phyloP scores from a whole-genome alignment of 2,329 filamentous ascomycete genomes.

The Penicillium sp. region DNA sequence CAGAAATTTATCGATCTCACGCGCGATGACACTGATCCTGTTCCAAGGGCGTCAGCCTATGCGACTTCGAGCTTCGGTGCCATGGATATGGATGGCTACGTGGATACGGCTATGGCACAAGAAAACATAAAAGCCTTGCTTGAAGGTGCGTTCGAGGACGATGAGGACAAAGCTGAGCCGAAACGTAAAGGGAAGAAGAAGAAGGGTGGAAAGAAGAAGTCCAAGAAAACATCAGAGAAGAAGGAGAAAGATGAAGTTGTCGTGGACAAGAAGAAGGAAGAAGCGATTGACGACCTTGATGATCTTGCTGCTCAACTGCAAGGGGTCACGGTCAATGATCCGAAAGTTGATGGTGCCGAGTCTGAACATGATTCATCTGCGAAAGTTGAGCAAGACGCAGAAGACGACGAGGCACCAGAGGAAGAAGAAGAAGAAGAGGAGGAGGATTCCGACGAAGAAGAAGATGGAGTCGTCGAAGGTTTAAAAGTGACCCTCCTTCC shows the following conservation, averaged over 20 bases:
- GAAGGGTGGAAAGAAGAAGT: slow-evolving; percentile 20
- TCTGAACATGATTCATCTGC: slow-evolving; percentile 49
- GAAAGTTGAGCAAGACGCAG: slow-evolving; percentile 60
- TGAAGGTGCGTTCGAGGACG: slow-evolving; percentile 52
- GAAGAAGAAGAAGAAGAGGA: slow-evolving; percentile 39
- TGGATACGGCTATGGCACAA: slow-evolving; percentile 50
- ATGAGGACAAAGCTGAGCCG: slow-evolving; percentile 36
- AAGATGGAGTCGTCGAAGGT: slow-evolving; percentile 69
- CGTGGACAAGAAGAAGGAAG: slow-evolving; percentile 15
- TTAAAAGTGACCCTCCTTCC: slow-evolving; percentile 84
- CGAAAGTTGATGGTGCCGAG: slow-evolving; percentile 28
- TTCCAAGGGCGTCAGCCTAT: slow-evolving; percentile 44
- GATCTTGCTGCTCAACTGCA: slow-evolving; percentile 46
- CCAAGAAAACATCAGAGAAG: slow-evolving; percentile 12
- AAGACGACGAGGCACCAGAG: slow-evolving; percentile 37
- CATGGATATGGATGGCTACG: slow-evolving; percentile 53
- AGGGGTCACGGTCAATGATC: slow-evolving; percentile 41
- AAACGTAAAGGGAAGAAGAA: slow-evolving; percentile 42
- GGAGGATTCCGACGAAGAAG: slow-evolving; percentile 53
- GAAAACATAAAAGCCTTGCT: slow-evolving; percentile 53
- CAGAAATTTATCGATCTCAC: slow-evolving; percentile 53
- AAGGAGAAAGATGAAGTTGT: not conserved
- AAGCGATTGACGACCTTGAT: slow-evolving; percentile 37
- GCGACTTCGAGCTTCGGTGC: slow-evolving; percentile 51
- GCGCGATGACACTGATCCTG: slow-evolving; percentile 49